phyloP scores from a whole-genome alignment of 2,329 filamentous ascomycete species.

The Paecilomyces sp. region DNA sequence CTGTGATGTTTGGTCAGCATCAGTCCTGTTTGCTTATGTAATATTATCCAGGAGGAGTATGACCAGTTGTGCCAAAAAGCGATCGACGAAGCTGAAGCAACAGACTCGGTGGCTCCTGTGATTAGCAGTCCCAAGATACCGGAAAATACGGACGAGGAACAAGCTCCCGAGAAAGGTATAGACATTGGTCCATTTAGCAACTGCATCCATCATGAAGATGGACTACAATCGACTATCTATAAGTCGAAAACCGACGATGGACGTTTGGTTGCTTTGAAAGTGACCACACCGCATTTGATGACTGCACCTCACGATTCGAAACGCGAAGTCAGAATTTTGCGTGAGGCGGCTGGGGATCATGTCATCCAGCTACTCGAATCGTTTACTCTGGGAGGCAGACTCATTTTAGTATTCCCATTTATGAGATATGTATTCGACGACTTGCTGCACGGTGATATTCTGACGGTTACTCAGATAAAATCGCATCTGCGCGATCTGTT shows the following conservation, averaged over 20 bases:
- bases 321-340: slow-evolving; percentile 71
- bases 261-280: slow-evolving; percentile 66
- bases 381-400: slow-evolving; percentile 60
- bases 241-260: slow-evolving; percentile 47
- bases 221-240: slow-evolving; percentile 79
- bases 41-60: slow-evolving; percentile 49
- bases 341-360: slow-evolving; percentile 49
- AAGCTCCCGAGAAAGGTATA: slow-evolving; percentile 24
- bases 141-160: slow-evolving; percentile 13
- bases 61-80: slow-evolving; percentile 35
- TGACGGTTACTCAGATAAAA: slow-evolving; percentile 32
- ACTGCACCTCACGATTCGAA: slow-evolving; percentile 74
- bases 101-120: slow-evolving; percentile 10
- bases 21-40: slow-evolving; percentile 12
- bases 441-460: slow-evolving; percentile 50
- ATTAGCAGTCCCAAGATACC: slow-evolving; percentile 17
- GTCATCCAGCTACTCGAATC: slow-evolving; percentile 65
- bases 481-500: slow-evolving; percentile 62
- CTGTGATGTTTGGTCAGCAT: background rate
- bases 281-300: slow-evolving; percentile 67
- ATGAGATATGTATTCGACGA: slow-evolving; percentile 64
- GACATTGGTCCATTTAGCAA: slow-evolving; percentile 50
- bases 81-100: slow-evolving; percentile 24
- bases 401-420: slow-evolving; percentile 81
- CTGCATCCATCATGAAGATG: slow-evolving; percentile 53